A percentile compares a stretch with the other conserved stretches of the same genome.
Conservation (phyloP, 2,329 filamentous ascomycete species). For the Catunica adiposa region DNA sequence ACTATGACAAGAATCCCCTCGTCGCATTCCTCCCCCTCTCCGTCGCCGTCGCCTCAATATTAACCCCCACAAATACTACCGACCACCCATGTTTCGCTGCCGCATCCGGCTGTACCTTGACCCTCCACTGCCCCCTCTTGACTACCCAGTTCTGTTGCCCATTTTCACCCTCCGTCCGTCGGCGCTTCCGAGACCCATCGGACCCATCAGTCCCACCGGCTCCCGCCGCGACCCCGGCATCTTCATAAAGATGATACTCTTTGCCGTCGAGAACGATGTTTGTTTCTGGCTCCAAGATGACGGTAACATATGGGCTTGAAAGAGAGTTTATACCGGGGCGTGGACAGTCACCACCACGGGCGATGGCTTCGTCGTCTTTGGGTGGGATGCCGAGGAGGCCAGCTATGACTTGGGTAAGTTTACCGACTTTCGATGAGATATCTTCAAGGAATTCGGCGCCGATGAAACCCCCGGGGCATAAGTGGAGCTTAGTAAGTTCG, state of each 20-base stretch:
- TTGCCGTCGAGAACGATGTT: constrained; percentile 43
- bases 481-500: constrained; percentile 44
- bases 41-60: constrained; percentile 53
- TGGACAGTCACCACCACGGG: constrained; percentile 17
- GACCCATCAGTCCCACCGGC: constrained; percentile 18
- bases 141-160: constrained; percentile 40
- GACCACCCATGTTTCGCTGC: constrained; percentile 30
- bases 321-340: constrained; percentile 33
- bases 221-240: constrained; percentile 16
- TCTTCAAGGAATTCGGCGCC: constrained; percentile 61
- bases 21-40: constrained; percentile 49
- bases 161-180: constrained; percentile 8
- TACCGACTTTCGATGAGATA: constrained; percentile 51
- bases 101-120: constrained; percentile 41
- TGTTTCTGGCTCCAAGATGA: constrained; percentile 43
- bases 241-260: constrained; percentile 23
- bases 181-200: constrained; percentile 12
- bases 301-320: constrained; percentile 52
- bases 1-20: constrained; percentile 40
- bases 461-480: constrained; percentile 21
- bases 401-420: constrained; percentile 64
- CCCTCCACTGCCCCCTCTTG: constrained; percentile 52
- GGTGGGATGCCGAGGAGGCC: constrained; percentile 57
- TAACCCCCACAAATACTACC: constrained; percentile 63
- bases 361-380: neutral